Conservation (phyloP, 192 early-diverging fungal genomes). For the Tieghemiomyces parasiticus region DNA sequence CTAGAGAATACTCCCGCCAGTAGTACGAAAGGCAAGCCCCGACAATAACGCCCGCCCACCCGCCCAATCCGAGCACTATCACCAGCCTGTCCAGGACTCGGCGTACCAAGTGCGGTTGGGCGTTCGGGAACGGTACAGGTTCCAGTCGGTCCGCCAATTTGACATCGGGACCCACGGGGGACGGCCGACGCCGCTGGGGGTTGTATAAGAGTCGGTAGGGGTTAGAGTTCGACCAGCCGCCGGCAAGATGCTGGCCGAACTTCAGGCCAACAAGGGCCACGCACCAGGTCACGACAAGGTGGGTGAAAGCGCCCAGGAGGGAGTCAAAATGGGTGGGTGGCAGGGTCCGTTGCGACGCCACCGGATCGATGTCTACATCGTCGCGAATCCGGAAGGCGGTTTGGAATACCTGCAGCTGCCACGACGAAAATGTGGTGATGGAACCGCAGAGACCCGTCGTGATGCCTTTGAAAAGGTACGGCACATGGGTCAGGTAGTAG, state of each 20-base stretch:
- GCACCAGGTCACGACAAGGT: slow-evolving; percentile 6
- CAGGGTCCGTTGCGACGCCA: not conserved
- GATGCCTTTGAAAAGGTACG: slow-evolving; percentile 16
- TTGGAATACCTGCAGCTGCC: slow-evolving; percentile 41
- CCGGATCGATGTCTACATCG: not conserved
- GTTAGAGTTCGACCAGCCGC: not conserved
- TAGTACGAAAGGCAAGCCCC: not conserved
- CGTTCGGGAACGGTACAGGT: not conserved
- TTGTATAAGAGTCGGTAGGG: not conserved
- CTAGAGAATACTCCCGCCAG: slow-evolving; percentile 9
- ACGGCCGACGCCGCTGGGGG: not conserved
- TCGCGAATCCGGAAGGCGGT: slow-evolving; percentile 13
- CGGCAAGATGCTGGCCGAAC: slow-evolving; percentile 8
- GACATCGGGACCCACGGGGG: not conserved
- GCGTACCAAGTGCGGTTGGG: not conserved
- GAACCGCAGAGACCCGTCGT: slow-evolving; percentile 63
- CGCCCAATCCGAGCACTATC: not conserved
- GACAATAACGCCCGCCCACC: slow-evolving; percentile 6
- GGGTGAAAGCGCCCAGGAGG: not conserved
- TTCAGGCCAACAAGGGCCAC: not conserved
- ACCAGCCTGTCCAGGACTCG: not conserved
- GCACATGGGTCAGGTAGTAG: not conserved
- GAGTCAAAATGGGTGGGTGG: slow-evolving; percentile 7
- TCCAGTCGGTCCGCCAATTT: not conserved
- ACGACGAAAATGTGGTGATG: slow-evolving; percentile 70